These are phyloP conservation scores for Euclidium syriacum DNA, from an alignment of 345 rosid genomes.

Conservation along the genomic window DNA sequence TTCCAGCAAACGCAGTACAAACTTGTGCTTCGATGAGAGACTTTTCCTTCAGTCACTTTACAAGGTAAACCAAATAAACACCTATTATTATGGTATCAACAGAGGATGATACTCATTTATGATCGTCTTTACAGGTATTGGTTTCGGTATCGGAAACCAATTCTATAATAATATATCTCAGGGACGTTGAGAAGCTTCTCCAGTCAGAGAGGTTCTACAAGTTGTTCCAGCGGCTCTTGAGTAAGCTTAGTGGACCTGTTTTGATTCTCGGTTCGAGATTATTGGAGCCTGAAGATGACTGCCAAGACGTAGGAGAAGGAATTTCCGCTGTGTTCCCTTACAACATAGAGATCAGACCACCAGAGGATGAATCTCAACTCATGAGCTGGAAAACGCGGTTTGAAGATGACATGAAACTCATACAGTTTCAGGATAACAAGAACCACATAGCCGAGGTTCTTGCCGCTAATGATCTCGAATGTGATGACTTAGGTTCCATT, in stretches of 20 bases:
- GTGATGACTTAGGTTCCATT: conserved; percentile 80
- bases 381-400: conserved; percentile 78
- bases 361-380: conserved; percentile 75
- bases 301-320: conserved; percentile 62
- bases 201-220: conserved; percentile 71
- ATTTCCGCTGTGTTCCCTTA: conserved; percentile 68
- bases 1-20: conserved; percentile 47
- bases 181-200: conserved; percentile 80
- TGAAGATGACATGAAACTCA: conserved; percentile 86
- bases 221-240: conserved; percentile 59
- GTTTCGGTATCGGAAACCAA: conserved; percentile 60
- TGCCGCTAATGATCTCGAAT: conserved; percentile 81
- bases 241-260: conserved; percentile 71
- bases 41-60: conserved; percentile 77
- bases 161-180: conserved; percentile 68
- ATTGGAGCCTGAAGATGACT: conserved; percentile 64
- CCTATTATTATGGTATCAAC: background rate
- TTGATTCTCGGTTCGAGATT: conserved; percentile 80
- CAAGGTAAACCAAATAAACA: conserved; percentile 54
- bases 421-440: conserved; percentile 85
- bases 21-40: conserved; percentile 84
- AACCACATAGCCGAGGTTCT: conserved; percentile 93
- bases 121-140: conserved; percentile 52
- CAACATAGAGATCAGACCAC: conserved; percentile 72
- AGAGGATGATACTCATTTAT: background rate